phyloP scores from a whole-genome alignment of 495 filamentous ascomycete genomes.

The Xylaria longipes region DNA sequence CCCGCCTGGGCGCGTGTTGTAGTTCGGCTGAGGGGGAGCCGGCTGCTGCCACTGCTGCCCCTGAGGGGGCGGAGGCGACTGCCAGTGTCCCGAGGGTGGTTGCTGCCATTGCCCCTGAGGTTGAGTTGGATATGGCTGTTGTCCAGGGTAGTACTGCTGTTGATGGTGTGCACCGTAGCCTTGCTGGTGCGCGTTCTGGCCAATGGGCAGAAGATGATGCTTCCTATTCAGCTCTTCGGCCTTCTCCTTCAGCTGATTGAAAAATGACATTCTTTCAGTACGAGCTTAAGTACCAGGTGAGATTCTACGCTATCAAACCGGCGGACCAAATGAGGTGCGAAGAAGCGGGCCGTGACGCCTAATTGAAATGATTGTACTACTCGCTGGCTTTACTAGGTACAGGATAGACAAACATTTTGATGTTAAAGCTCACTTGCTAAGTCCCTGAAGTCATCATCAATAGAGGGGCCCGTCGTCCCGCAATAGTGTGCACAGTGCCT shows the following conservation, averaged over 20 bases:
- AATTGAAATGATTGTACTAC: neutral
- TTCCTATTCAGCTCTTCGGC: conserved; percentile 31
- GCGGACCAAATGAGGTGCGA: neutral
- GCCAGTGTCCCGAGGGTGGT: conserved; percentile 10
- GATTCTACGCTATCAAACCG: neutral
- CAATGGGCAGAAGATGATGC: conserved; percentile 27
- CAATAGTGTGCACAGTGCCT: conserved; percentile 1
- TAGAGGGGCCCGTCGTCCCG: neutral
- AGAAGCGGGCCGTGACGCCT: neutral
- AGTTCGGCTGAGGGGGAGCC: conserved; percentile 18
- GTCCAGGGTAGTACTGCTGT: conserved; percentile 26
- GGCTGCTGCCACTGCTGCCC: conserved; percentile 26
- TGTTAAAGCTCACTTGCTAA: neutral
- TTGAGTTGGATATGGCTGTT: conserved; percentile 25
- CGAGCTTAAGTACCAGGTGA: neutral
- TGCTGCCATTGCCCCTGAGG: conserved; percentile 24
- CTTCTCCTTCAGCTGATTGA: conserved; percentile 27
- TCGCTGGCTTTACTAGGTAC: neutral
- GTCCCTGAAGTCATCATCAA: conserved; percentile 11
- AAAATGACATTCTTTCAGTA: conserved; percentile 22
- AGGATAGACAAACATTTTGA: neutral
- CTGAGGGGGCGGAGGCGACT: conserved; percentile 21
- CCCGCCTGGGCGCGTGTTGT: conserved; percentile 22
- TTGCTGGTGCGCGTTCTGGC: conserved; percentile 24
- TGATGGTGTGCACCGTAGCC: conserved; percentile 18